Evolutionary conservation across 257 asterid species (phyloP), one percentile per base, ranked within the genome.

Genomic region (Henckelia pumila): DNA sequence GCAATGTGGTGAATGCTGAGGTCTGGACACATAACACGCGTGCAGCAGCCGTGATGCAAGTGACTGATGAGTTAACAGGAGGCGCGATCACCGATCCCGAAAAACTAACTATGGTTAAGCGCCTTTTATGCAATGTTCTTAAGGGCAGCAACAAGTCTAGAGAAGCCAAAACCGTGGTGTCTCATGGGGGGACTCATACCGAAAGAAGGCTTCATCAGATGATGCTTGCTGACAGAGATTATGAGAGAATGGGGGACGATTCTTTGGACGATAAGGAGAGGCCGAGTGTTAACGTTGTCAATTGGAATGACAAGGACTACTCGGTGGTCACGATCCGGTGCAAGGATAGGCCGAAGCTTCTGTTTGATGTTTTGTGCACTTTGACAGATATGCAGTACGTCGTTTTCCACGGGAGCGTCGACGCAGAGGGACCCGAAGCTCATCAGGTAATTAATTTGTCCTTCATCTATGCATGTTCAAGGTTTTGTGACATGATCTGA

Each of bases 21-120:
- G 96, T 94, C 60, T 94, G 99, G 99, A 94, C 99, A 13, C 99
- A 94, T 64, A 94, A 94, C 88, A 88, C 96, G 64, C 86, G 99
- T 17, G 99, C 96, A 0, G 99, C 99, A 19, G 86, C 99, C 26
- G 93, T 94, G 8, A 91, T 94, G 89, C 98, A 87, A 77, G 97
- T 94, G 0, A 86, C 95, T 0, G 99, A 94, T 13, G 95, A 79
- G 40, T 83, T 75, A 29, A 80, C 86, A 0, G 91, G 92, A 21
- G 85, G 84, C 9, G 85, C 99, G 1, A 78, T 94, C 19, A 24
- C 79, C 3, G 91, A 91, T 40, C 85, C 85, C 1, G 96, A 91
- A 22, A 85, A 69, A 66, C 79, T 91, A 8, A 1, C 96, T 8
- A 30, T 78, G 75, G 82, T 94, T 56, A 87, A 91, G 81, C 79